Evolutionary conservation across 2,329 filamentous ascomycete species (phyloP).

Genomic region (Truncatella angustata): DNA sequence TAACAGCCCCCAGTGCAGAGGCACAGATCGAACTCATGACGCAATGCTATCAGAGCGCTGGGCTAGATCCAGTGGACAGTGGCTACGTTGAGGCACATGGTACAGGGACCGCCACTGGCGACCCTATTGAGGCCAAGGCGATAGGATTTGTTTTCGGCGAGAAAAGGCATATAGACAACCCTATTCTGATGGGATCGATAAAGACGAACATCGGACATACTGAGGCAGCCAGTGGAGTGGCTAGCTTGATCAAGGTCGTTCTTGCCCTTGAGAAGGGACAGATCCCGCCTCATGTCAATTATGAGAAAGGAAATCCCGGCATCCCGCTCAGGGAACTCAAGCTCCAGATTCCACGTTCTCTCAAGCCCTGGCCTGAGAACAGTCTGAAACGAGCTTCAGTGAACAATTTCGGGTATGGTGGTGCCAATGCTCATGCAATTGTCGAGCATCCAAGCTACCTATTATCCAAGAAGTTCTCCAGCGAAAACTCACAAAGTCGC

Average conservation of each 20-base stretch:
- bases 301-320: conserved; percentile 15
- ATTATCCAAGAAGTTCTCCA: no score
- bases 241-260: conserved; percentile 17
- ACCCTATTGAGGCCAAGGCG: conserved; percentile 37
- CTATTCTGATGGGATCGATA: conserved; percentile 13
- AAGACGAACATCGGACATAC: conserved; percentile 21
- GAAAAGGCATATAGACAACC: neutral
- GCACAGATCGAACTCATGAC: neutral
- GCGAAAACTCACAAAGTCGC: no score
- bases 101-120: conserved; percentile 38
- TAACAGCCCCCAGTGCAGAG: neutral
- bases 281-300: conserved; percentile 13
- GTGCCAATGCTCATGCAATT: no score
- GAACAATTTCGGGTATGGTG: no score
- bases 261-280: conserved; percentile 12
- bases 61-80: neutral
- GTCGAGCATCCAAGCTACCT: no score
- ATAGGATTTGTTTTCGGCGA: conserved; percentile 17
- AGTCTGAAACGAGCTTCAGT: no score
- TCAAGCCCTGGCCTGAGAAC: no score
- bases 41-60: neutral
- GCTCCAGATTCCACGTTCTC: neutral
- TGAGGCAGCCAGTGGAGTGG: conserved; percentile 15
- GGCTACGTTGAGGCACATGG: neutral
- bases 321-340: conserved; percentile 6